Percentiles rank a stretch among this genome's conserved stretches.
These are phyloP conservation scores for Candida labiduridarum DNA, from an alignment of 1,139 yeast species.

Conservation along the genomic window DNA sequence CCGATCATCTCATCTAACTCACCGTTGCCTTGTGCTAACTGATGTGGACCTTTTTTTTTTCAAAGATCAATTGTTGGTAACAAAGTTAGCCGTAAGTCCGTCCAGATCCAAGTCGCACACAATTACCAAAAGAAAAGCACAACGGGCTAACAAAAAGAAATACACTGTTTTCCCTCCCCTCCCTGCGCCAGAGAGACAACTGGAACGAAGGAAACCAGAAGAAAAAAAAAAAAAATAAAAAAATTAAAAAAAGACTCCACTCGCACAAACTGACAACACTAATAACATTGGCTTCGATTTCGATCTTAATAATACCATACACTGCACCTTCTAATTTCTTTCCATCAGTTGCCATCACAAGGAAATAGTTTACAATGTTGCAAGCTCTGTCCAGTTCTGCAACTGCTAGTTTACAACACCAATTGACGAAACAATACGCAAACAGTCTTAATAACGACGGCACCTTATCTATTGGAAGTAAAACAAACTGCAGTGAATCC, in stretches of 20 bases:
- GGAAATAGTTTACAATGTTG: constrained; percentile 8
- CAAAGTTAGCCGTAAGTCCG: no score
- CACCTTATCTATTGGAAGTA: constrained; percentile 11
- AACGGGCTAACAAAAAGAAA: no score
- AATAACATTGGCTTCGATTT: neutral
- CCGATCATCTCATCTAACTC: no score
- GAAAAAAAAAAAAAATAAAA: neutral
- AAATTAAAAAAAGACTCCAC: neutral
- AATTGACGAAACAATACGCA: constrained; percentile 13
- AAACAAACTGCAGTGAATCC: constrained; percentile 11
- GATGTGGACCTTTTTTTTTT: no score
- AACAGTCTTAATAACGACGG: constrained; percentile 12
- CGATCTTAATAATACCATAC: no score
- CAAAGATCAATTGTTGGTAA: no score
- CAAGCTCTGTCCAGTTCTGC: constrained; percentile 14
- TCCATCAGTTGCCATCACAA: neutral
- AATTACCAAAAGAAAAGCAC: no score
- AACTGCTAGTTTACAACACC: constrained; percentile 8
- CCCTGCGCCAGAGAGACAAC: no score
- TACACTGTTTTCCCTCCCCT: no score
- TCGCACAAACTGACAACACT: neutral
- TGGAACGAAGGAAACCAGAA: no score
- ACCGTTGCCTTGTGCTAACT: no score
- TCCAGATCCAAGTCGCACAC: no score
- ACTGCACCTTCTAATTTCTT: neutral